A percentile compares a stretch with the other conserved stretches of the same genome.
phyloP scores from a whole-genome alignment of 169 alveolate species.

The Pseudocohnilembus persalinus region DNA sequence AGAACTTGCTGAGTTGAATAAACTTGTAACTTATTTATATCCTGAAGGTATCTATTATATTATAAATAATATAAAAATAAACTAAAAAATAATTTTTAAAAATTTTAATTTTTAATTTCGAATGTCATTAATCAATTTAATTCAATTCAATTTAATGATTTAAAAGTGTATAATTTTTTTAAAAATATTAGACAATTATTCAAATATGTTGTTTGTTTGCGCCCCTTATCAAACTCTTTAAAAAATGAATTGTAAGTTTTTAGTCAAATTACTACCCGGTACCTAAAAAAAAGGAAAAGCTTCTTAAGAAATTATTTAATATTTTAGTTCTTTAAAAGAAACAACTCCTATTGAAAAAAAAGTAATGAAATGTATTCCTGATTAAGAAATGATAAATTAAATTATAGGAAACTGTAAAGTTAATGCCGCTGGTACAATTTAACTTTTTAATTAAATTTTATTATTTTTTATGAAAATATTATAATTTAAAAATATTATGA shows the following conservation, averaged over 20 bases:
- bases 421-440: conserved; percentile 27
- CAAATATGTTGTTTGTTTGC: conserved; percentile 53
- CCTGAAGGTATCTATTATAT: conserved; percentile 48
- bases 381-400: conserved; percentile 35
- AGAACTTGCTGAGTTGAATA: conserved; percentile 27
- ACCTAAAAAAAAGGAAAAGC: conserved; percentile 66
- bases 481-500: no score
- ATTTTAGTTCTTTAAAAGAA: conserved; percentile 23
- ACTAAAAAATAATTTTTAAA: no score
- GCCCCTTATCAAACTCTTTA: conserved; percentile 61
- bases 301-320: conserved; percentile 27
- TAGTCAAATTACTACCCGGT: conserved; percentile 64
- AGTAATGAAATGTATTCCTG: conserved; percentile 31
- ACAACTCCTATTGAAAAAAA: conserved; percentile 20
- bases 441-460: no score
- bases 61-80: no score
- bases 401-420: conserved; percentile 15
- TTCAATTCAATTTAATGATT: conserved; percentile 30
- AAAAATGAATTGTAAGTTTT: conserved; percentile 45
- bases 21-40: conserved; percentile 36
- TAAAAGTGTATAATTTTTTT: conserved; percentile 44
- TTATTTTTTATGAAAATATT: not conserved
- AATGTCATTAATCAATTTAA: not conserved
- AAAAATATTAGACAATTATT: conserved; percentile 28
- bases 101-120: no score